phyloP scores from a whole-genome alignment of 2,329 filamentous ascomycete species.

The Sarocladiaceae sp. region DNA sequence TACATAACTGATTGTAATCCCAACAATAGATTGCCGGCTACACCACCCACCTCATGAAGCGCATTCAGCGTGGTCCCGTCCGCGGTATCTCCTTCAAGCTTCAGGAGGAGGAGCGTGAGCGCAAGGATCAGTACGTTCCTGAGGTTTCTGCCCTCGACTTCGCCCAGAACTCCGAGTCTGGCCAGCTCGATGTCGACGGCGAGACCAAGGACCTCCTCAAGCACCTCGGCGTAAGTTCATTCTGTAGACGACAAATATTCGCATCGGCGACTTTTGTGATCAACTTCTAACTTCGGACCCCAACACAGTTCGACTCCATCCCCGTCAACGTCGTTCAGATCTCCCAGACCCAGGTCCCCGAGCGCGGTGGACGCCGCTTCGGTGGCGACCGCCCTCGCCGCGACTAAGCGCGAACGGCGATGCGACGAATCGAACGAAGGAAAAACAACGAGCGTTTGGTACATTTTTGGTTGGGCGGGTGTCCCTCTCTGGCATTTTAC shows the following conservation, averaged over 20 bases:
- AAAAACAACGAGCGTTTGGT: slow-evolving; percentile 23
- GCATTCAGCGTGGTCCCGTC: slow-evolving; percentile 97
- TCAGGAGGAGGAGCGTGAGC: slow-evolving; percentile 99
- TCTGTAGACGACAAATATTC: too few species aligned
- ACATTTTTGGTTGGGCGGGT: slow-evolving; percentile 22
- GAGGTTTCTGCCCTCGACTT: slow-evolving; percentile 99
- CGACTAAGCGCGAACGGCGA: slow-evolving; percentile 29
- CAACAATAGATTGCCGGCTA: slow-evolving; percentile 79
- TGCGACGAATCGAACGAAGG: slow-evolving; percentile 15
- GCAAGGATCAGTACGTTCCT: slow-evolving; percentile 99
- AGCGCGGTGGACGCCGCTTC: slow-evolving; percentile 74
- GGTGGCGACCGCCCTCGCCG: slow-evolving; percentile 50
- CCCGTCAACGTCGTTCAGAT: slow-evolving; percentile 94
- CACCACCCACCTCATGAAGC: slow-evolving; percentile 99
- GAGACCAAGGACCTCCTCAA: slow-evolving; percentile 99
- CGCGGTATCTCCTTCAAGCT: slow-evolving; percentile 99
- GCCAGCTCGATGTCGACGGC: slow-evolving; percentile 88
- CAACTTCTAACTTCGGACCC: slow-evolving; percentile 24
- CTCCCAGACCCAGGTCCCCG: slow-evolving; percentile 76
- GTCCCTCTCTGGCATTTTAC: slow-evolving; percentile 34
- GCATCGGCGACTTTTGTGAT: not conserved
- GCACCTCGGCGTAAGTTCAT: slow-evolving; percentile 84
- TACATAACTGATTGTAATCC: not conserved
- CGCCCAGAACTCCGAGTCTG: slow-evolving; percentile 86
- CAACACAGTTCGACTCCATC: slow-evolving; percentile 82